Percentiles rank a stretch among this genome's conserved stretches.
These are phyloP conservation scores for Boletus subcaerulescens DNA, from an alignment of 768 basidiomycete genomes.

Conservation along the genomic window DNA sequence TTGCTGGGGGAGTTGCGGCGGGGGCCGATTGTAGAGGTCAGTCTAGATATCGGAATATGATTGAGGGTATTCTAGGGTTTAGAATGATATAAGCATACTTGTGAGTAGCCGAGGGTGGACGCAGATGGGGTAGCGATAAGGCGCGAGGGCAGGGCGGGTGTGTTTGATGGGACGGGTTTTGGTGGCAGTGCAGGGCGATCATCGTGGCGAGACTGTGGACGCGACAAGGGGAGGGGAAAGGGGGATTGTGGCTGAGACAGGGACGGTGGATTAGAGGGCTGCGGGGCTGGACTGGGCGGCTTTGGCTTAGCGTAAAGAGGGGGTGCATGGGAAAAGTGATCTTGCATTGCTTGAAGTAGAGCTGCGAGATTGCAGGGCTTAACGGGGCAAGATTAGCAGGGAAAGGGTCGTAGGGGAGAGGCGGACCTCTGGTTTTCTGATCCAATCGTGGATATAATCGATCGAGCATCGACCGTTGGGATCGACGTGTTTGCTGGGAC, in stretches of 20 bases:
- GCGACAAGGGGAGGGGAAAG: slow-evolving; percentile 11
- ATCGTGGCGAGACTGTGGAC: slow-evolving; percentile 8
- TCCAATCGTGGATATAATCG: slow-evolving; percentile 76
- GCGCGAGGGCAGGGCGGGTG: slow-evolving; percentile 13
- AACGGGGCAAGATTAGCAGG: background rate
- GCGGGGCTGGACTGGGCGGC: slow-evolving; percentile 24
- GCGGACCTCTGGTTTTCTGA: slow-evolving; percentile 64
- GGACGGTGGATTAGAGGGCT: slow-evolving; percentile 11
- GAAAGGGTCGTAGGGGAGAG: slow-evolving; percentile 8
- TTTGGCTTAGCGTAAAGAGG: slow-evolving; percentile 87
- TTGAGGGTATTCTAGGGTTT: background rate
- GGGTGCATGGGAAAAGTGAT: slow-evolving; percentile 79
- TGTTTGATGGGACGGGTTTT: slow-evolving; percentile 31
- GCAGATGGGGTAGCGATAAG: slow-evolving; percentile 9
- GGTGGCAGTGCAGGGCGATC: slow-evolving; percentile 40
- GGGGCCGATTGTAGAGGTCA: slow-evolving; percentile 33
- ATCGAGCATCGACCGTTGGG: slow-evolving; percentile 71
- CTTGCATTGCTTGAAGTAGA: slow-evolving; percentile 74
- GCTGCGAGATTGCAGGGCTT: slow-evolving; percentile 77
- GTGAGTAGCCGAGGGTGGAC: slow-evolving; percentile 9
- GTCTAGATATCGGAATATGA: slow-evolving; percentile 14
- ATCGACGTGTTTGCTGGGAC: slow-evolving; percentile 71
- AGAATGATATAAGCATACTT: slow-evolving; percentile 19
- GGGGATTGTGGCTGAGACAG: slow-evolving; percentile 12
- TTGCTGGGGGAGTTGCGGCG: slow-evolving; percentile 33